Percentiles rank a stretch among this genome's conserved stretches.
phyloP scores from a whole-genome alignment of 2,329 filamentous ascomycete species.

The Triangularia verruculosa region DNA sequence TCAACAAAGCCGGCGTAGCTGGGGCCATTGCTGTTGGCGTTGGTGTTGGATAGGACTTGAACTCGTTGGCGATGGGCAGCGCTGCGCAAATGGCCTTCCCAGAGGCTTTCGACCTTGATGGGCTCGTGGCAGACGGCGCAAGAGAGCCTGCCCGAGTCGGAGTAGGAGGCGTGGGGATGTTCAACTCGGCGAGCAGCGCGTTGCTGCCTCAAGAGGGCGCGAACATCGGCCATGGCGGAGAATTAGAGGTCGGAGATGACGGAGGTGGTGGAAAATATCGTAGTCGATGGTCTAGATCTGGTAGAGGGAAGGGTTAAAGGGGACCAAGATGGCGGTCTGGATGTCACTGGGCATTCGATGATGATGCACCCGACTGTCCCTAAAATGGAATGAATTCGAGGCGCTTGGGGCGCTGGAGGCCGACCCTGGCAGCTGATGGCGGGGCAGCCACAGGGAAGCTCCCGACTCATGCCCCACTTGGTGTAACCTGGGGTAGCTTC shows the following conservation, averaged over 20 bases:
- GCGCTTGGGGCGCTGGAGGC: conserved; percentile 8
- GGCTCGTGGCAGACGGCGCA: conserved; percentile 65
- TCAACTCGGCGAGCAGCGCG: conserved; percentile 70
- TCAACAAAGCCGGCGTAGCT: conserved; percentile 25
- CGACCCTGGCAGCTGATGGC: conserved; percentile 6
- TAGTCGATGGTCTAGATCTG: background rate
- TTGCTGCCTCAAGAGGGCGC: conserved; percentile 75
- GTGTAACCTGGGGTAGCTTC: conserved; percentile 18
- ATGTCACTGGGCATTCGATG: background rate
- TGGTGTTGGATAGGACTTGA: conserved; percentile 28
- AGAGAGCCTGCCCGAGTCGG: conserved; percentile 62
- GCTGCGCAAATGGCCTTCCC: conserved; percentile 60
- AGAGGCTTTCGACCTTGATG: conserved; percentile 64
- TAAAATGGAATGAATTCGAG: background rate
- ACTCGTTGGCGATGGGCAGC: conserved; percentile 44
- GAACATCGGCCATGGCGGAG: conserved; percentile 68
- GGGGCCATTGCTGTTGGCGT: conserved; percentile 23
- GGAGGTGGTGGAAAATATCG: background rate
- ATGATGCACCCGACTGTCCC: background rate
- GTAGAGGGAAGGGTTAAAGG: background rate
- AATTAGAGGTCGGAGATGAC: background rate
- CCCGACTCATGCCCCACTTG: background rate
- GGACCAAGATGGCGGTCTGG: background rate
- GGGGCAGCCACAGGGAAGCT: conserved; percentile 13
- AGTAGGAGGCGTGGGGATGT: conserved; percentile 67